Evolutionary conservation across 768 basidiomycete genomes (phyloP).

Genomic region (Pleurotus platypus): DNA sequence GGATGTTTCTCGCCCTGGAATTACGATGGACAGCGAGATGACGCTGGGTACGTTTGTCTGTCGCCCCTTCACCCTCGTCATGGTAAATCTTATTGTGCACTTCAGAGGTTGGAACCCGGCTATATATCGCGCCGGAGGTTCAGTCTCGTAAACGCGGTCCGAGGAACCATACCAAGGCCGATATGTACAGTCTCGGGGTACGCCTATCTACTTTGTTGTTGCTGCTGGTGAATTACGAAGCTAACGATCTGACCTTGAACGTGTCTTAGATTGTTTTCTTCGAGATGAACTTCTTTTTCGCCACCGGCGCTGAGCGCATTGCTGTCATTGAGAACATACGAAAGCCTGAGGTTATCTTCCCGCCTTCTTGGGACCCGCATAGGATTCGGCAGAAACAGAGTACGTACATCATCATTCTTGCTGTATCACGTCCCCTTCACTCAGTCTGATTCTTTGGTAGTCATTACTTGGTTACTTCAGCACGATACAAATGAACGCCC

Average conservation of each 20-base stretch:
- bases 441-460: constrained; percentile 28
- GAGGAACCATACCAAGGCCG: constrained; percentile 84
- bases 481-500: constrained; percentile 81
- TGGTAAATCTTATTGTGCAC: not conserved
- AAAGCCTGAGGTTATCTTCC: constrained; percentile 71
- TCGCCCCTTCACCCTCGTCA: not conserved
- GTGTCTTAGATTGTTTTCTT: constrained; percentile 83
- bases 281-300: constrained; percentile 89
- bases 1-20: constrained; percentile 47
- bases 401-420: constrained; percentile 28
- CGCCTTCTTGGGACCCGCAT: constrained; percentile 64
- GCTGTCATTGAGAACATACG: constrained; percentile 78
- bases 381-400: constrained; percentile 66
- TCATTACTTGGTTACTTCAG: constrained; percentile 76
- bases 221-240: not conserved
- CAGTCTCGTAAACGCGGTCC: constrained; percentile 58
- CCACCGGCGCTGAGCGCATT: constrained; percentile 80
- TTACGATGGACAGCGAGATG: constrained; percentile 59
- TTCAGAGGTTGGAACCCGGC: constrained; percentile 81
- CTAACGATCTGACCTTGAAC: not conserved
- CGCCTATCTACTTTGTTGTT: constrained; percentile 19
- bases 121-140: constrained; percentile 94
- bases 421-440: not conserved
- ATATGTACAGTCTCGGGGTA: constrained; percentile 93
- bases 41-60: constrained; percentile 54